These are phyloP conservation scores for Ilyonectria sp. DNA, from an alignment of 2,329 filamentous ascomycete genomes.

Conservation along the genomic window DNA sequence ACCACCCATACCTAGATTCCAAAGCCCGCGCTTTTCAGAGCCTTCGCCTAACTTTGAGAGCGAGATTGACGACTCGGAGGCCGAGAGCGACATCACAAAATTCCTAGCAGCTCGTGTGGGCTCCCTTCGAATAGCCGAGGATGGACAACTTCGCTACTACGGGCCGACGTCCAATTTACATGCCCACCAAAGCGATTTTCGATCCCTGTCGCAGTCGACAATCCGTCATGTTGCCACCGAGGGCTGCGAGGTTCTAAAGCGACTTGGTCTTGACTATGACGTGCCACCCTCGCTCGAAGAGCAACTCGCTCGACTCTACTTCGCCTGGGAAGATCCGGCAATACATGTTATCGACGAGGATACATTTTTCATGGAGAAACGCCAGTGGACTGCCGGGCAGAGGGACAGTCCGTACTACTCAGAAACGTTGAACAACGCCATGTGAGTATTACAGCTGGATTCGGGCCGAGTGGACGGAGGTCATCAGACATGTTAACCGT, in stretches of 20 bases:
- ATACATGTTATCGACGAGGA: slow-evolving; percentile 44
- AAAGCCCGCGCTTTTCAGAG: neutral
- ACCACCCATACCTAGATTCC: neutral
- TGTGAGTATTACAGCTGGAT: slow-evolving; percentile 24
- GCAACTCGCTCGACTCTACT: slow-evolving; percentile 43
- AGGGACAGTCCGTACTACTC: slow-evolving; percentile 41
- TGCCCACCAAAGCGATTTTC: slow-evolving; percentile 2
- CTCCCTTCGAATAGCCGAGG: slow-evolving; percentile 29
- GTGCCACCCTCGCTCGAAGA: slow-evolving; percentile 32
- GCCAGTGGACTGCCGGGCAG: slow-evolving; percentile 3
- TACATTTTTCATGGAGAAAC: slow-evolving; percentile 36
- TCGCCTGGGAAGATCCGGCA: slow-evolving; percentile 45
- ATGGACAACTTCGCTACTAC: slow-evolving; percentile 39
- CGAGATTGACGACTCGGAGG: neutral
- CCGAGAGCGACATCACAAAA: slow-evolving; percentile 23
- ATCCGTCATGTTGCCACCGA: slow-evolving; percentile 16
- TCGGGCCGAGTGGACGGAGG: neutral
- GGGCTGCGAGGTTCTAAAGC: neutral
- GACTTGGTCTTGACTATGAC: slow-evolving; percentile 31
- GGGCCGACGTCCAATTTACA: slow-evolving; percentile 41
- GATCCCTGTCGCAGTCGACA: slow-evolving; percentile 14
- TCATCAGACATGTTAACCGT: neutral
- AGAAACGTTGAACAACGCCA: slow-evolving; percentile 44
- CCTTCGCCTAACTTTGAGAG: neutral
- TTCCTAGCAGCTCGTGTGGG: slow-evolving; percentile 35